These are phyloP conservation scores for Leishmania turanica DNA, from an alignment of 208 protist genomes.

Conservation along the genomic window DNA sequence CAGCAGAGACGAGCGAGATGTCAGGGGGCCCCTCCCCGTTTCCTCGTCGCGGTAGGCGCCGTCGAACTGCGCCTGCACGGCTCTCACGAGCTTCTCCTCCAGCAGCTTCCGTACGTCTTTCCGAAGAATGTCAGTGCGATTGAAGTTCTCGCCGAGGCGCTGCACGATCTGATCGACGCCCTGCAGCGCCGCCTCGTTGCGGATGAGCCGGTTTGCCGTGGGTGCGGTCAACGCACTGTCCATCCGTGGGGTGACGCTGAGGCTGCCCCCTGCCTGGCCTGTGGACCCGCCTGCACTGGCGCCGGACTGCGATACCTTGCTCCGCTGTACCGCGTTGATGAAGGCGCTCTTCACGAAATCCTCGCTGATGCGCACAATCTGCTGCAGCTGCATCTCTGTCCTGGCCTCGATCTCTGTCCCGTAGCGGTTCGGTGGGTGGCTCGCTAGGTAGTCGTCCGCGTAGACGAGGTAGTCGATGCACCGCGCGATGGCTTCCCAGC, in stretches of 20 bases:
- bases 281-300: background rate
- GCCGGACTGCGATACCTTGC: constrained; percentile 3
- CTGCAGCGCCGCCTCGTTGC: constrained; percentile 60
- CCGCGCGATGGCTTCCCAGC: constrained; percentile 55
- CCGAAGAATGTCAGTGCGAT: constrained; percentile 60
- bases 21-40: constrained; percentile 34
- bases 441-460: constrained; percentile 76
- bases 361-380: constrained; percentile 69
- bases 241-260: background rate
- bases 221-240: background rate
- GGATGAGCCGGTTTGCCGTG: constrained; percentile 39
- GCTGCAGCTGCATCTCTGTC: constrained; percentile 48
- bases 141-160: constrained; percentile 84
- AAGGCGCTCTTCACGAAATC: constrained; percentile 70
- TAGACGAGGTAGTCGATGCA: constrained; percentile 91
- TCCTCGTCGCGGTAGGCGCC: constrained; percentile 68
- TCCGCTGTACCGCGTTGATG: constrained; percentile 58
- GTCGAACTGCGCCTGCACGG: constrained; percentile 58
- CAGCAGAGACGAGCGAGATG: constrained; percentile 20
- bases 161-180: constrained; percentile 68
- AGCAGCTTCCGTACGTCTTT: constrained; percentile 68
- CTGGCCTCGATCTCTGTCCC: constrained; percentile 52
- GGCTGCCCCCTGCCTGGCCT: background rate
- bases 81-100: constrained; percentile 34
- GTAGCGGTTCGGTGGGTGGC: constrained; percentile 70